A percentile compares a stretch with the other conserved stretches of the same genome.
These are phyloP conservation scores for Penicillium thymicola DNA, from an alignment of 2,329 filamentous ascomycete genomes.

Conservation along the genomic window DNA sequence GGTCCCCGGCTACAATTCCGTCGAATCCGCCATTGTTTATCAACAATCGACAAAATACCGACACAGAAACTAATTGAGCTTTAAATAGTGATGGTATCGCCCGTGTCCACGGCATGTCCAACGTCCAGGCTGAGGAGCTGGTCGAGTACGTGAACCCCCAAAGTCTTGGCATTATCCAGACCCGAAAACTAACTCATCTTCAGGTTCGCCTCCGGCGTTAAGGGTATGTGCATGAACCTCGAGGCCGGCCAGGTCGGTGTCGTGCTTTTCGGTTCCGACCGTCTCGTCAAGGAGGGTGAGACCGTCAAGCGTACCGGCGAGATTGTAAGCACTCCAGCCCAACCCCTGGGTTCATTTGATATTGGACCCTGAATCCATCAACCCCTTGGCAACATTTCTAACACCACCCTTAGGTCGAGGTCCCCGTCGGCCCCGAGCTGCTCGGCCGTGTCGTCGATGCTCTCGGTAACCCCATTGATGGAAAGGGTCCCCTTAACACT, in stretches of 20 bases:
- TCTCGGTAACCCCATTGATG: constrained; percentile 98
- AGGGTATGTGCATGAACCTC: constrained; percentile 99
- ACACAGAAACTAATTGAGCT: constrained; percentile 20
- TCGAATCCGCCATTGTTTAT: constrained; percentile 20
- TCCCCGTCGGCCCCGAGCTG: constrained; percentile 87
- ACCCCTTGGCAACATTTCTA: constrained; percentile 8
- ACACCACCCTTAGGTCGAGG: constrained; percentile 68
- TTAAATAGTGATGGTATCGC: constrained; percentile 94
- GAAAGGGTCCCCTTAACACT: constrained; percentile 95
- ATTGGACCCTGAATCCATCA: not conserved
- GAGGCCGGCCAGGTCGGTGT: constrained; percentile 99
- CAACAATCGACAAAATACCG: constrained; percentile 8
- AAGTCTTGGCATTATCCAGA: constrained; percentile 16
- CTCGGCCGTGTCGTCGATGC: constrained; percentile 98
- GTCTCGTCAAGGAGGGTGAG: constrained; percentile 99
- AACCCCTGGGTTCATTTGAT: constrained; percentile 3
- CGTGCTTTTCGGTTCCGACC: constrained; percentile 99
- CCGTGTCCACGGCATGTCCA: constrained; percentile 99
- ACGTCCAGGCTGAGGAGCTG: constrained; percentile 99
- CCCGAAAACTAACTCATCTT: constrained; percentile 26
- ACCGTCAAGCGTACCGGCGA: constrained; percentile 99
- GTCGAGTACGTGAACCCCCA: constrained; percentile 75
- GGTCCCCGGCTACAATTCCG: constrained; percentile 27
- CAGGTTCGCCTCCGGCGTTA: constrained; percentile 98
- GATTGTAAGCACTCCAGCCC: constrained; percentile 68